Conservation (phyloP, 2,329 filamentous ascomycete species). For the Apiospora marii region DNA sequence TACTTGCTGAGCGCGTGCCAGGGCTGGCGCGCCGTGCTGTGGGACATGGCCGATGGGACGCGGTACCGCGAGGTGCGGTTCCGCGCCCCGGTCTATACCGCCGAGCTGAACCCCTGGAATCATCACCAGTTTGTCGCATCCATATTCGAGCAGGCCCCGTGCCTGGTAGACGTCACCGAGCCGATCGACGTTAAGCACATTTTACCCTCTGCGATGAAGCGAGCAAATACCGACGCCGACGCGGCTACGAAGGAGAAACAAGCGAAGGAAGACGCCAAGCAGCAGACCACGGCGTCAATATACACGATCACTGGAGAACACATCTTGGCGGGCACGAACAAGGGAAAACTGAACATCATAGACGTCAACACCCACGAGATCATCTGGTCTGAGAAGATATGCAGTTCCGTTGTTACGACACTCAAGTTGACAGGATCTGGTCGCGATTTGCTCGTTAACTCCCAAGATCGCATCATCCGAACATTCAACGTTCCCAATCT, state of each 20-base stretch:
- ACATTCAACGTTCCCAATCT: slow-evolving; percentile 89
- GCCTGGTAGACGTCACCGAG: slow-evolving; percentile 82
- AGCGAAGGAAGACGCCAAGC: slow-evolving; percentile 89
- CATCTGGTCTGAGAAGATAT: slow-evolving; percentile 89
- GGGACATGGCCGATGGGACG: slow-evolving; percentile 80
- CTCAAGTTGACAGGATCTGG: slow-evolving; percentile 86
- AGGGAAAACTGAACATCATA: slow-evolving; percentile 96
- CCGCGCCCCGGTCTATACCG: slow-evolving; percentile 92
- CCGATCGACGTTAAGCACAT: slow-evolving; percentile 76
- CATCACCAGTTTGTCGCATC: slow-evolving; percentile 88
- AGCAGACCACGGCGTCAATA: slow-evolving; percentile 91
- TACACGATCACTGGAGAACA: slow-evolving; percentile 88
- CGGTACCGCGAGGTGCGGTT: slow-evolving; percentile 87
- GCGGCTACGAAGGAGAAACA: slow-evolving; percentile 80
- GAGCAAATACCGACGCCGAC: slow-evolving; percentile 74
- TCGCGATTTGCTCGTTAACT: slow-evolving; percentile 88
- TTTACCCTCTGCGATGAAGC: slow-evolving; percentile 83
- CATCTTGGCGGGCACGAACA: slow-evolving; percentile 91
- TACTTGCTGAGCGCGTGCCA: slow-evolving; percentile 93
- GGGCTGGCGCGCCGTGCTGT: slow-evolving; percentile 95
- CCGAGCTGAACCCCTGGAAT: slow-evolving; percentile 90
- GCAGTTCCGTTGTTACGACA: slow-evolving; percentile 86
- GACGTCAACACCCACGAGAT: slow-evolving; percentile 81
- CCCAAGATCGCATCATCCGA: slow-evolving; percentile 92
- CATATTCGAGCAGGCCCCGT: slow-evolving; percentile 90